phyloP scores from a whole-genome alignment of 1,284 basidiomycete species.

The Afroboletus lepidellus region DNA sequence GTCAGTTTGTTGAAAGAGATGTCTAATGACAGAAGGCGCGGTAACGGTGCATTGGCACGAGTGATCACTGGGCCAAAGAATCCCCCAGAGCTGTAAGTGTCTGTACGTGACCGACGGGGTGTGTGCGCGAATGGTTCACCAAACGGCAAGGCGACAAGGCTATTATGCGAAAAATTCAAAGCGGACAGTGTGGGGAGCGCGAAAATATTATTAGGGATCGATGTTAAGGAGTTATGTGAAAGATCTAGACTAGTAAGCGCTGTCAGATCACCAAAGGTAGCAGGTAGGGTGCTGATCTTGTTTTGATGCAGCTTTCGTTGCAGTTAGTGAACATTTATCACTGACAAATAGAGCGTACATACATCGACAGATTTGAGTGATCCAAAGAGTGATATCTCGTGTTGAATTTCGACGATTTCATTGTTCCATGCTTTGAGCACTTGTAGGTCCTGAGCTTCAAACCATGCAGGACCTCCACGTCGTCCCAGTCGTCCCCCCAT shows the following conservation, averaged over 20 bases:
- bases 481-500: constrained; percentile 35
- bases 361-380: constrained; percentile 76
- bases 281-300: constrained; percentile 57
- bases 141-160: constrained; percentile 58
- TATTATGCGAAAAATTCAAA: constrained; percentile 72
- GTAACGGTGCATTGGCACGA: constrained; percentile 61
- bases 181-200: constrained; percentile 62
- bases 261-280: constrained; percentile 62
- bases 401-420: constrained; percentile 71
- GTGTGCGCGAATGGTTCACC: constrained; percentile 46
- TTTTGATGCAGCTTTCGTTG: constrained; percentile 67
- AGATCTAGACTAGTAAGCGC: constrained; percentile 64
- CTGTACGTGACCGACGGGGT: constrained; percentile 26
- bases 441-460: constrained; percentile 72
- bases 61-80: constrained; percentile 64
- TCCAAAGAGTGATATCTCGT: constrained; percentile 78
- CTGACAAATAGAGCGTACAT: constrained; percentile 27
- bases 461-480: constrained; percentile 61
- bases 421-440: constrained; percentile 76
- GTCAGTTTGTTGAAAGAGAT: constrained; percentile 63
- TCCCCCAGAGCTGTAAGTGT: constrained; percentile 40
- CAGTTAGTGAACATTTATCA: constrained; percentile 3
- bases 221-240: constrained; percentile 63
- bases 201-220: constrained; percentile 62
- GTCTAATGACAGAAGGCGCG: constrained; percentile 57